Evolutionary conservation across 768 basidiomycete genomes (phyloP), one percentile per base, ranked within the genome.

Genomic region (Trametes cinnabarina): DNA sequence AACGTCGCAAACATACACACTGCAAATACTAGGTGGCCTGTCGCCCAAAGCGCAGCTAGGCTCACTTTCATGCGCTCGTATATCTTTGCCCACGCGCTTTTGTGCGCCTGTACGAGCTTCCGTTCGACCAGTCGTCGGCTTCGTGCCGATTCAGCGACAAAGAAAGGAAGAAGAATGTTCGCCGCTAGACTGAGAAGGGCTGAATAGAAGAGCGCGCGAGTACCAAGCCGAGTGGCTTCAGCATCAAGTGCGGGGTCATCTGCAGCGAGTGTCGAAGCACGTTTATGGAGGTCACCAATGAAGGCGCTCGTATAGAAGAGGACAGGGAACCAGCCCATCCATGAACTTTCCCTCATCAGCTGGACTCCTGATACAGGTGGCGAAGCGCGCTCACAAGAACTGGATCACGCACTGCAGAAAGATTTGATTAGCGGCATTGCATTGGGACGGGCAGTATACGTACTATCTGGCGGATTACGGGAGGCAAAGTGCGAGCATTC

Each of bases 241-340:
- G 78, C 79, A 53, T 88, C 83, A 0, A 76, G 65, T 0, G 66
- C 75, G 57, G 60, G 55, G 43, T 65, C 58, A 23, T 61, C 51
- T 22, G 63, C 43, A 59, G 70, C 25, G 64, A 59, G 34, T 67
- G 72, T 12, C 74, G 78, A 9, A 1, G 77, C 63, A 3, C 73
- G 77, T 60, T 85, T 89, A 77, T 97, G 85, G 11, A 96, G 79
- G 64, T 96, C 95, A 11, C 91, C 90, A 52, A 97, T 80, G 73
- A 94, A 98, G 23, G 92, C 76, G 1, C 90, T 88, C 3, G 86
- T 88, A 75, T 93, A 95, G 73, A 95, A 94, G 1, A 96, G 77
- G 23, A 94, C 74, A 0, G 95, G 94, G 67, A 96, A 97, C 96
- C 96, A 98, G 8, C 84, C 90, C 58, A 94, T 78, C 86, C 86